phyloP scores from a whole-genome alignment of 1,139 yeast genomes.

The Geotrichum siamense region DNA sequence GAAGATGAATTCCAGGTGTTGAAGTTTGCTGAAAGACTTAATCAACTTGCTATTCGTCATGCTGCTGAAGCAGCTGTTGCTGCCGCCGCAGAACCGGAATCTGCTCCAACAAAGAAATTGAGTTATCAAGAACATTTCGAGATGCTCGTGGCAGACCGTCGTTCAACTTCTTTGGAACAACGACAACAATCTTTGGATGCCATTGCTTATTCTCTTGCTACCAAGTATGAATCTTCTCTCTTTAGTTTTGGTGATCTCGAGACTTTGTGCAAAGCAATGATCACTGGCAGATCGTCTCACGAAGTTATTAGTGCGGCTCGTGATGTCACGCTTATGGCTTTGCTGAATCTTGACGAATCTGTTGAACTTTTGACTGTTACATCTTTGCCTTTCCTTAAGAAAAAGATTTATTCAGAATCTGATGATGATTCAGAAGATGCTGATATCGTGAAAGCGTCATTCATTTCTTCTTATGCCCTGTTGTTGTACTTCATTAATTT shows the following conservation, averaged over 20 bases:
- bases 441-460: conserved; percentile 21
- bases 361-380: conserved; percentile 22
- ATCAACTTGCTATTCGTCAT: conserved; percentile 1
- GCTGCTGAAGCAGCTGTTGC: background rate
- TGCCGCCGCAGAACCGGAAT: background rate
- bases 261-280: conserved; percentile 26
- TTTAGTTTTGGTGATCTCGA: conserved; percentile 23
- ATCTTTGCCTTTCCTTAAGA: conserved; percentile 22
- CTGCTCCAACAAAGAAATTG: background rate
- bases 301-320: conserved; percentile 13
- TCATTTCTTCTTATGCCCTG: conserved; percentile 28
- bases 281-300: conserved; percentile 25
- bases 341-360: conserved; percentile 27
- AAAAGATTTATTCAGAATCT: conserved; percentile 18
- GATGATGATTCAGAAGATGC: conserved; percentile 2
- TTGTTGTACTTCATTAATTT: conserved; percentile 29
- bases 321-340: conserved; percentile 23
- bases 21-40: conserved; percentile 12
- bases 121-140: conserved; percentile 28
- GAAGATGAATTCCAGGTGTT: conserved; percentile 12
- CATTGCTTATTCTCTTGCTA: conserved; percentile 26
- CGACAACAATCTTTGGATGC: conserved; percentile 32
- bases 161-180: conserved; percentile 31
- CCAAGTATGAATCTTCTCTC: conserved; percentile 32
- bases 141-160: conserved; percentile 29